A percentile compares a stretch with the other conserved stretches of the same genome.
Evolutionary conservation across 257 asterid genomes (phyloP).

Genomic region (Solanum lignicaule): DNA sequence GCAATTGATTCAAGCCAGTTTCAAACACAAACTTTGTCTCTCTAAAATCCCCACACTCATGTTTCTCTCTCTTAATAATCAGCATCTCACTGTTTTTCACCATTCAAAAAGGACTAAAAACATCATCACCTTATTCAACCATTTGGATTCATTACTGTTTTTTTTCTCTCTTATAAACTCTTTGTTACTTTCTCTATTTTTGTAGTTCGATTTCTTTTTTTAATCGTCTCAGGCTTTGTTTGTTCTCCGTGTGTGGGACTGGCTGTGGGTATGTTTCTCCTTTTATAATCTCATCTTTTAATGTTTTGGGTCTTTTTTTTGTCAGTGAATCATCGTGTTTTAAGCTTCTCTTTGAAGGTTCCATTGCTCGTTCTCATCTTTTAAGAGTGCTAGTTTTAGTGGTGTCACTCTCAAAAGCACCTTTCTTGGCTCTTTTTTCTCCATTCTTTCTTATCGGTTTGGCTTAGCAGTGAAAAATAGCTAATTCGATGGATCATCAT

Average conservation of each 20-base stretch:
- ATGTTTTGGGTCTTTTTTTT: slow-evolving; percentile 15
- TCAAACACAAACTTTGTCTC: slow-evolving; percentile 10
- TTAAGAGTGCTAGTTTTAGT: neutral
- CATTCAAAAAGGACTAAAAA: neutral
- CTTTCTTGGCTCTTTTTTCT: neutral
- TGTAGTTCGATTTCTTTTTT: neutral
- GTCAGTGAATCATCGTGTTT: slow-evolving; percentile 31
- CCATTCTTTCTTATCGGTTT: neutral
- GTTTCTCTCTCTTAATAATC: neutral
- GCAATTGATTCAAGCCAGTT: slow-evolving; percentile 21
- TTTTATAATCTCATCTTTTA: slow-evolving; percentile 29
- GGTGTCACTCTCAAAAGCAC: slow-evolving; percentile 2
- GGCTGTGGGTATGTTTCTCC: neutral
- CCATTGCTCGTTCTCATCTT: neutral
- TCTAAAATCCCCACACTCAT: neutral
- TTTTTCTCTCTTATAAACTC: neutral
- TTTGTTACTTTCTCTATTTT: neutral
- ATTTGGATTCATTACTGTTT: neutral
- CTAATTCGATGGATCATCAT: slow-evolving; percentile 37
- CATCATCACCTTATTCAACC: neutral
- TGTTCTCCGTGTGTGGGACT: neutral
- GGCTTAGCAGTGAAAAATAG: neutral
- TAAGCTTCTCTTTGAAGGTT: slow-evolving; percentile 23
- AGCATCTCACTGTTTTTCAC: neutral
- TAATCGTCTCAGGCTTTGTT: neutral